phyloP scores from a whole-genome alignment of 1,139 yeast genomes.

The Debaryomyces fabryi region DNA sequence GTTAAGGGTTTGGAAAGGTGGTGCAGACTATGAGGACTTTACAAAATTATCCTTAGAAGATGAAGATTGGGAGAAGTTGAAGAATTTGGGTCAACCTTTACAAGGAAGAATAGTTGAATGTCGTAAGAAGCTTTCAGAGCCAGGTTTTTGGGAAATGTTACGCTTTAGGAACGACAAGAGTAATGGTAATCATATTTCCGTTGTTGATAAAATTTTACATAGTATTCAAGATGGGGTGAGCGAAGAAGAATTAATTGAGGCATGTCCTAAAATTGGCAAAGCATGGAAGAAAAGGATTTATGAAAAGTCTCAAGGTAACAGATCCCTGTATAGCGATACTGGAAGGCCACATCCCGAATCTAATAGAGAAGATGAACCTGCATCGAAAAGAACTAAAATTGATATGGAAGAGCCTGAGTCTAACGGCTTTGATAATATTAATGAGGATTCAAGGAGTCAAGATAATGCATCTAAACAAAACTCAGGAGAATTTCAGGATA shows the following conservation, averaged over 20 bases:
- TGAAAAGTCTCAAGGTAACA: slow-evolving; percentile 26
- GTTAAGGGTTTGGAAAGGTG: slow-evolving; percentile 82
- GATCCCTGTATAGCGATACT: slow-evolving; percentile 3
- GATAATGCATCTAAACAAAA: slow-evolving; percentile 16
- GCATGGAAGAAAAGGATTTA: slow-evolving; percentile 41
- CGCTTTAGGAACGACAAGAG: slow-evolving; percentile 92
- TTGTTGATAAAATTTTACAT: slow-evolving; percentile 78
- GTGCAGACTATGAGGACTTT: slow-evolving; percentile 64
- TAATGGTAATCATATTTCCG: slow-evolving; percentile 81
- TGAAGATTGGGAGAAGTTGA: slow-evolving; percentile 81
- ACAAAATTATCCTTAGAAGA: slow-evolving; percentile 63
- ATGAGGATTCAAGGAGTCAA: slow-evolving; percentile 12
- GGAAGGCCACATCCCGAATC: slow-evolving; percentile 5
- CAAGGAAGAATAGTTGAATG: slow-evolving; percentile 94
- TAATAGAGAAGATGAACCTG: slow-evolving; percentile 12
- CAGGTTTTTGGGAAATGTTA: slow-evolving; percentile 77
- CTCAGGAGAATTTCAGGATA: slow-evolving; percentile 35
- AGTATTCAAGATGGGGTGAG: slow-evolving; percentile 87
- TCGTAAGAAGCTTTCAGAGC: slow-evolving; percentile 51
- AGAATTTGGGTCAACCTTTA: slow-evolving; percentile 72
- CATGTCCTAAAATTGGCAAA: slow-evolving; percentile 37
- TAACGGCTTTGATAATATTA: slow-evolving; percentile 8
- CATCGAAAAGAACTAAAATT: slow-evolving; percentile 13
- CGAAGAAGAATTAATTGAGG: slow-evolving; percentile 67
- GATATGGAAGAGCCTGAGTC: slow-evolving; percentile 8